Percentiles rank a stretch among this genome's conserved stretches.
These are phyloP conservation scores for Chaetoceros tenuissimus DNA, from an alignment of 108 stramenopile species.

Conservation along the genomic window DNA sequence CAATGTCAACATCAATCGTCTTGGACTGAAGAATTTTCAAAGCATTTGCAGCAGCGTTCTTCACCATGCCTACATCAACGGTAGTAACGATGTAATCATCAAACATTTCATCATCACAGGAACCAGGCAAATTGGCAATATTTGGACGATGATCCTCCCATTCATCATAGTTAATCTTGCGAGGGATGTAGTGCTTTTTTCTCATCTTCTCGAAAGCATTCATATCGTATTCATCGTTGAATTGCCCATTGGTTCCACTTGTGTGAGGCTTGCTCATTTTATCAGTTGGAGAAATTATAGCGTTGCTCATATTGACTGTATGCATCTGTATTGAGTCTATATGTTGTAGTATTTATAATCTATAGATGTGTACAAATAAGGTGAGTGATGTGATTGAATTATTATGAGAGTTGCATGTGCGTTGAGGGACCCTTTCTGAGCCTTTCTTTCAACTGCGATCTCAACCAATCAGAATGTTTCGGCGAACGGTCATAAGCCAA, in stretches of 20 bases:
- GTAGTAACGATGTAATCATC: background rate
- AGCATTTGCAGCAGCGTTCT: constrained; percentile 2
- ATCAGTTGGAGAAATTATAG: background rate
- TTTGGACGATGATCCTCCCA: background rate
- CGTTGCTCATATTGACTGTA: background rate
- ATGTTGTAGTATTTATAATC: no score
- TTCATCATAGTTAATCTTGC: background rate
- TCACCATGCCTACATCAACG: background rate
- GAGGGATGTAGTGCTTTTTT: background rate
- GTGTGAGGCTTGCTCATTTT: background rate
- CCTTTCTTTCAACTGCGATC: no score
- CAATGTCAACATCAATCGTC: background rate
- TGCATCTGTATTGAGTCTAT: background rate
- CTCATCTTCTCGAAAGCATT: background rate
- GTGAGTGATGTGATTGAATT: no score
- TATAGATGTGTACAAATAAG: no score
- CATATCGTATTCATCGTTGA: background rate
- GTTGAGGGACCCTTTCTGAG: no score
- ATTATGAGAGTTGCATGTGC: no score
- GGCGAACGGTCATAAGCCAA: no score
- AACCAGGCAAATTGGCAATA: background rate
- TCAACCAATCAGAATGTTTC: no score
- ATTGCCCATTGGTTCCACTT: background rate
- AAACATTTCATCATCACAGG: constrained; percentile 2
- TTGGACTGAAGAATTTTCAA: background rate